Base-by-base conservation (phyloP, 2,329 filamentous ascomycete species). In the Aspergillus sp. region DNA sequence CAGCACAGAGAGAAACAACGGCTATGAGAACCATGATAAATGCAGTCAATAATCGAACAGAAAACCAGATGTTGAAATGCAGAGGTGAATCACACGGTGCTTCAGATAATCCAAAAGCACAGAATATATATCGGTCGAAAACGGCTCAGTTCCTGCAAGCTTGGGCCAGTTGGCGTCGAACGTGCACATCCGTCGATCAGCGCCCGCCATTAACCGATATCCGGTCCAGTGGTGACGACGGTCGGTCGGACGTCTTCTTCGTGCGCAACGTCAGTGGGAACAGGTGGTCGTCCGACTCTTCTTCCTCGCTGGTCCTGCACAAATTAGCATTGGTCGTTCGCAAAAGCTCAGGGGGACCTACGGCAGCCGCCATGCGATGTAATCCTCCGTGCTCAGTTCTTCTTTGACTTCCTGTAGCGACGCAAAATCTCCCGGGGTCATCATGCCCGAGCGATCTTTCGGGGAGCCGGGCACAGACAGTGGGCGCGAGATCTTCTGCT, bases 341-440 rank as follows among this genome's bases (percentile, higher is more conserved):
- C 23, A 29, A 14, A 16, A 44, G 10, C n/a, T 13, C 6, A 14
- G 2, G 40, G 47, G 7, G 52, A 91, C 92, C 88, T 83, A 97
- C 88, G 93, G 94, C 54, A 97, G 79, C 76, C 95, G 96, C 94
- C 94, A 99, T 29, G 93, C 89, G 66, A 97, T 91, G 72, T 99
- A 97, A 69, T 99, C 94, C 75, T 99, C 94, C 0, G 94, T 97
- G 76, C 82, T 94, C 62, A 99, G 76, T 1, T 93, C 92, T 72
- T 99, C 94, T 41, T 88, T 88, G 42, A 91, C 91, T 74, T 99
- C 94, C 74, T 97, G 94, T 51, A 99, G 78, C 62, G 91, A 96
- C 23, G 91, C 94, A 80, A 97, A 97, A 73, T 99, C 94, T 44
- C 94, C 94, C 6, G 94, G 94, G 1, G 94, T 99, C 94, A 99